Evolutionary conservation across 139 green algal genomes (phyloP).

Genomic region (Raphidocelis subcapitata): DNA sequence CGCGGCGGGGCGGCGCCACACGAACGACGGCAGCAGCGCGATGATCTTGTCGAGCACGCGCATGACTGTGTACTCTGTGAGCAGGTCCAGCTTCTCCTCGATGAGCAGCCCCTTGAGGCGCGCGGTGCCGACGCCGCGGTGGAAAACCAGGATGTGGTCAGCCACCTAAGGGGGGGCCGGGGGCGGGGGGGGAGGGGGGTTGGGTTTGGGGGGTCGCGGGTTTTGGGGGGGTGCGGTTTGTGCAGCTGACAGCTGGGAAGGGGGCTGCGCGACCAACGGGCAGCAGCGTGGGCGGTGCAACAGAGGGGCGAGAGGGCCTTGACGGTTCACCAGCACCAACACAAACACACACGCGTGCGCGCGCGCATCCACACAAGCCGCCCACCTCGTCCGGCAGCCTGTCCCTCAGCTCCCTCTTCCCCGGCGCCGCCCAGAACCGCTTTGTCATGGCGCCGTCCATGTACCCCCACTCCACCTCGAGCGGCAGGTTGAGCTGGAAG

Average conservation of each 20-base stretch:
- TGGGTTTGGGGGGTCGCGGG: too few species aligned
- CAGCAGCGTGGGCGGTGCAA: too few species aligned
- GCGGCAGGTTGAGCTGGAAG: constrained; percentile 65
- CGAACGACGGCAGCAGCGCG: not conserved
- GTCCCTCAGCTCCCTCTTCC: constrained; percentile 5
- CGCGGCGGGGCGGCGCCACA: not conserved
- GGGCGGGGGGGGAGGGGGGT: too few species aligned
- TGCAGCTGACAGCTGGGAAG: too few species aligned
- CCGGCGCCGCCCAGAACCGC: constrained; percentile 44
- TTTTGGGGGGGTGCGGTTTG: too few species aligned
- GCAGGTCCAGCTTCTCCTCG: constrained; percentile 75
- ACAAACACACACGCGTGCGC: too few species aligned
- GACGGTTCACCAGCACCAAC: too few species aligned
- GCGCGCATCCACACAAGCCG: too few species aligned
- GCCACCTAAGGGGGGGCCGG: not conserved
- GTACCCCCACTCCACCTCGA: constrained; percentile 58
- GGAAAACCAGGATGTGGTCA: constrained; percentile 71
- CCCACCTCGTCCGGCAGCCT: constrained; percentile 20
- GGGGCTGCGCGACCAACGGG: too few species aligned
- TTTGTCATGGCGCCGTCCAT: constrained; percentile 57
- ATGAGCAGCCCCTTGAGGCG: constrained; percentile 59
- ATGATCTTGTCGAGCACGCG: constrained; percentile 6
- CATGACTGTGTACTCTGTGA: constrained; percentile 31
- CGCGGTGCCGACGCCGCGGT: constrained; percentile 47
- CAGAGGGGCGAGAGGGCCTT: too few species aligned